phyloP scores from a whole-genome alignment of 768 basidiomycete species.

The Leccinum incarnatum region DNA sequence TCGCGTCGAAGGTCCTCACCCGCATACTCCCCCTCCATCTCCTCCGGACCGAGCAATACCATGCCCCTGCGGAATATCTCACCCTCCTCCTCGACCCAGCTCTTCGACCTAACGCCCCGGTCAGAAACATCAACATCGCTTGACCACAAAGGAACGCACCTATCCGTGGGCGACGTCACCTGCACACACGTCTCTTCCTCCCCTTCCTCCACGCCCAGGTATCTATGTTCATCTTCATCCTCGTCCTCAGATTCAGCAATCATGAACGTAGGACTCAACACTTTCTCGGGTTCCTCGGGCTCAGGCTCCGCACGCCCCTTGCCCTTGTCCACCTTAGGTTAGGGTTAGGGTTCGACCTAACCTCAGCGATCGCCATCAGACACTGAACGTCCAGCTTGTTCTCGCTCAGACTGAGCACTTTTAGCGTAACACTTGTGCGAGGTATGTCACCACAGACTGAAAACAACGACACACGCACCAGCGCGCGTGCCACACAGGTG shows the following conservation, averaged over 20 bases:
- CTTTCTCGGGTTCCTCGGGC: slow-evolving; percentile 65
- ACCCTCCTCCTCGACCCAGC: slow-evolving; percentile 91
- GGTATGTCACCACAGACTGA: no score
- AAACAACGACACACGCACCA: no score
- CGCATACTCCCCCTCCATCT: slow-evolving; percentile 87
- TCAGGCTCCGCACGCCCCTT: slow-evolving; percentile 70
- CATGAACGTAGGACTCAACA: slow-evolving; percentile 65
- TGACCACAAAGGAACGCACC: slow-evolving; percentile 37
- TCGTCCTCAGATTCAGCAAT: slow-evolving; percentile 53
- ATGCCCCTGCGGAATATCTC: slow-evolving; percentile 94
- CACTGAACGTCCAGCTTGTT: slow-evolving; percentile 82
- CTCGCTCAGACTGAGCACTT: no score
- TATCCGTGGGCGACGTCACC: slow-evolving; percentile 39
- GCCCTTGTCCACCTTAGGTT: slow-evolving; percentile 77
- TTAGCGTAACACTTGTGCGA: no score
- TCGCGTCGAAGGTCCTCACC: slow-evolving; percentile 86
- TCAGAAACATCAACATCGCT: background rate
- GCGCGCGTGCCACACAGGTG: no score
- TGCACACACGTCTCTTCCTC: slow-evolving; percentile 14
- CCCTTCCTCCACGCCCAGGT: slow-evolving; percentile 38
- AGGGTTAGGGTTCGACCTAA: no score
- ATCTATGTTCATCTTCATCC: slow-evolving; percentile 40
- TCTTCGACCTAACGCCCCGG: slow-evolving; percentile 52
- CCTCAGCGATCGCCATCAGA: slow-evolving; percentile 80
- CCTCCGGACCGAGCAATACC: slow-evolving; percentile 74